Base-by-base conservation (phyloP, 257 asterid genomes). In the Marsdenia floribunda region DNA sequence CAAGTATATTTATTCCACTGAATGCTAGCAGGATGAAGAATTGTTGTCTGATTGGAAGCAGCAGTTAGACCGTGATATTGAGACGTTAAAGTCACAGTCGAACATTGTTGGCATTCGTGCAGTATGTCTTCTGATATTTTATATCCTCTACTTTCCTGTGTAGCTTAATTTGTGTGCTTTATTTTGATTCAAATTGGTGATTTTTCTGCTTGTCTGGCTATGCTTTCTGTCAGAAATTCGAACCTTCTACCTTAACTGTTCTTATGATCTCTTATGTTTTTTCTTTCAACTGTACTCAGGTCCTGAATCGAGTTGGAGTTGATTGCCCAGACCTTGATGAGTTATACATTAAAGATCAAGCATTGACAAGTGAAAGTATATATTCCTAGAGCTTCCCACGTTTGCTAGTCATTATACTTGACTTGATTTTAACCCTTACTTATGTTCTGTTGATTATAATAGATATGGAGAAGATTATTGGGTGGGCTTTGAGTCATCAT, bases 401-500 rank as follows among this genome's bases (percentile, higher is more conserved):
- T 67, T 64, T 86, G 72, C 50, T 22, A 42, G 65, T 77, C 42
- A 29, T 19, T 37, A 64, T 55, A 42, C 1, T 80, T 72, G 58
- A 63, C 70, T 75, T 67, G 46, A 68, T 24, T 75, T 68, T 46
- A 68, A 75, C 75, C 72, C 65, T 75, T 38, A 78, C 58, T 81
- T 66, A 73, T 63, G 42, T 79, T 73, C 42, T 76, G 79, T 79
- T 75, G 68, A 50, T 82, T 74, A 67, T 85, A 74, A 76, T 79
- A 93, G 98, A 86, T 63, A 89, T 85, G 57, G 97, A 93, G 70
- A 90, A 90, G 76, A 82, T 85, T 58, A 83, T 90, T 61, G 97
- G 97, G 76, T 93, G 97, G 97, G 96, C 95, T 76, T 72, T 92
- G 73, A 90, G 92, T 82, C 91, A 93, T 85, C 97, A 89, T 85